phyloP scores from a whole-genome alignment of 768 basidiomycete genomes.

The Daedaleopsis sinensis region DNA sequence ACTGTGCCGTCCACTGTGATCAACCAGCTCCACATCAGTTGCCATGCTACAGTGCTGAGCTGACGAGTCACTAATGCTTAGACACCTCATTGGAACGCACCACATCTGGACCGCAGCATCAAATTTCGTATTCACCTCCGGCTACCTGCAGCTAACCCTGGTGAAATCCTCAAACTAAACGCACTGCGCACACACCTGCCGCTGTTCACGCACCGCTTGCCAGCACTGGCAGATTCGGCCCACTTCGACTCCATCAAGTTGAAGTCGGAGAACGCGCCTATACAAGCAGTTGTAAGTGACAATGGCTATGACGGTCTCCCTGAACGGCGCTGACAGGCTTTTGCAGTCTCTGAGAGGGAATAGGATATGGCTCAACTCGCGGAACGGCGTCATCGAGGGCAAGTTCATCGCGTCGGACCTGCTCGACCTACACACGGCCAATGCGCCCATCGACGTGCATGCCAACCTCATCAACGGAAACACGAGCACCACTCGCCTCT shows the following conservation, averaged over 20 bases:
- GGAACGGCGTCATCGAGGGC: constrained; percentile 40
- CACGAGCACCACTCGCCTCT: constrained; percentile 32
- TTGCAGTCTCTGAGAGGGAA: constrained; percentile 36
- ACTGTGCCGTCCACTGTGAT: background rate
- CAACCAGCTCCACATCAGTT: too few species aligned
- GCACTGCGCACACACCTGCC: constrained; percentile 32
- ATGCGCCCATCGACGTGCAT: constrained; percentile 35
- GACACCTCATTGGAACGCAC: constrained; percentile 29
- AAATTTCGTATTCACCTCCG: constrained; percentile 37
- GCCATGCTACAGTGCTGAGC: background rate
- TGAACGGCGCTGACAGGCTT: constrained; percentile 6
- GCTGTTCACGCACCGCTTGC: constrained; percentile 34
- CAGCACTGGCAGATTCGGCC: constrained; percentile 31
- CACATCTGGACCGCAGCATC: constrained; percentile 39
- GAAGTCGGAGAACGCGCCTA: constrained; percentile 27
- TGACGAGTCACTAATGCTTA: background rate
- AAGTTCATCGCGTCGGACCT: constrained; percentile 34
- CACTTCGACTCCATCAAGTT: constrained; percentile 32
- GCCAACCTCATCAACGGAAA: constrained; percentile 30
- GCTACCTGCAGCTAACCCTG: constrained; percentile 31
- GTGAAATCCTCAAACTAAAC: constrained; percentile 28
- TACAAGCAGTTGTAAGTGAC: constrained; percentile 30
- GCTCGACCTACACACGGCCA: constrained; percentile 38
- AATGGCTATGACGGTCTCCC: background rate
- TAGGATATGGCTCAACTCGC: constrained; percentile 28